Evolutionary conservation across 2,329 filamentous ascomycete genomes (phyloP).

Genomic region (Neocatenulostroma microsporum): DNA sequence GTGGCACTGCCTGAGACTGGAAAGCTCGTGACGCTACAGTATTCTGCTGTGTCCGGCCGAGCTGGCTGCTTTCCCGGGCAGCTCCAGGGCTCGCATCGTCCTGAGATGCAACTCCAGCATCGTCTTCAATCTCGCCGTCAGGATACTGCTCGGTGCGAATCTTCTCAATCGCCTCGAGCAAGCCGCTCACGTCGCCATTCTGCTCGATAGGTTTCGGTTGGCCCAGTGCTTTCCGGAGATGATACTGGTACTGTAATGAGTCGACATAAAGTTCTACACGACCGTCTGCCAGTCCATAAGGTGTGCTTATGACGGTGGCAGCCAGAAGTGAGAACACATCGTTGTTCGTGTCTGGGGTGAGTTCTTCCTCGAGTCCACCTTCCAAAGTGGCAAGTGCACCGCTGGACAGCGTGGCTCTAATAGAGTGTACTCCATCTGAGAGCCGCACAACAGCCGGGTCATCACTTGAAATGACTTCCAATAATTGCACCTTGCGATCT

Average conservation of each 20-base stretch:
- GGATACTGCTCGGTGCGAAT: constrained; percentile 12
- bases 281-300: constrained; percentile 19
- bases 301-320: constrained; percentile 22
- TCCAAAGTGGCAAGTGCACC: constrained; percentile 17
- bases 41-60: too few species aligned
- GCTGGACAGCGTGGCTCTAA: constrained; percentile 20
- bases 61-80: too few species aligned
- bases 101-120: too few species aligned
- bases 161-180: constrained; percentile 16
- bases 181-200: constrained; percentile 9
- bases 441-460: constrained; percentile 14
- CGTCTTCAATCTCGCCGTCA: constrained; percentile 7
- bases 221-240: constrained; percentile 19
- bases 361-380: constrained; percentile 16
- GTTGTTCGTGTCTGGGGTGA: constrained; percentile 16
- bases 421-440: constrained; percentile 20
- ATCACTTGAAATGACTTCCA: constrained; percentile 12
- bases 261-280: constrained; percentile 22
- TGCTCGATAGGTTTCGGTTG: constrained; percentile 15
- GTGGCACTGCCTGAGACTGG: too few species aligned
- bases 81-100: too few species aligned
- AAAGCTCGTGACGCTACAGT: too few species aligned
- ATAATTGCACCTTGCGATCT: constrained; percentile 11
- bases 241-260: constrained; percentile 20
- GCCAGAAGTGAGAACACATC: constrained; percentile 20